Percentiles rank a stretch among this genome's conserved stretches.
These are phyloP conservation scores for Melastoma malabathricum DNA, from an alignment of 345 rosid species.

Conservation along the genomic window DNA sequence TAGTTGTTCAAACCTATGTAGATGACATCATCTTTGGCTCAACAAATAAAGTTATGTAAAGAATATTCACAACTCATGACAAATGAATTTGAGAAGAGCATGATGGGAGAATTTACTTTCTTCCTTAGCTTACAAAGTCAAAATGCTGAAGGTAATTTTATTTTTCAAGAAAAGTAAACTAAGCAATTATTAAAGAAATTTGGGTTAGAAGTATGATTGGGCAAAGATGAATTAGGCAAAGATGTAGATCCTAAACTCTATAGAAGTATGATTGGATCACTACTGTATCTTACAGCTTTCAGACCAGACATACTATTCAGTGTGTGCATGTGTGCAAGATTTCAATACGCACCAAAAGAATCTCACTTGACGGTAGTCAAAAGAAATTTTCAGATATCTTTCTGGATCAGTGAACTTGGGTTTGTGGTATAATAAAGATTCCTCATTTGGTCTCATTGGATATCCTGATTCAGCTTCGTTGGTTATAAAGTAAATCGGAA, in stretches of 20 bases:
- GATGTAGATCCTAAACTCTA: background rate
- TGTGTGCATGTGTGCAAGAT: background rate
- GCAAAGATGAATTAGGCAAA: background rate
- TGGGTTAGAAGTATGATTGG: background rate
- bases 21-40: no score
- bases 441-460: background rate
- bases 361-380: background rate
- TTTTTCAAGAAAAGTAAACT: background rate
- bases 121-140: background rate
- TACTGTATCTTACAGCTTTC: background rate
- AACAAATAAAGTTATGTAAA: background rate
- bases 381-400: background rate
- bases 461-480: background rate
- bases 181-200: background rate
- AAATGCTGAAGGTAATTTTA: background rate
- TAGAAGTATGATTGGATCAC: background rate
- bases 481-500: no score
- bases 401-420: background rate
- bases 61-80: background rate
- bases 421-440: background rate
- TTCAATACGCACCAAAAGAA: background rate
- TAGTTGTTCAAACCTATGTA: background rate
- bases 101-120: constrained; percentile 1
- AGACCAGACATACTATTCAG: background rate
- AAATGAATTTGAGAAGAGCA: background rate